Conservation (phyloP, 352 stramenopile species). For the Phytophthora pisi region DNA sequence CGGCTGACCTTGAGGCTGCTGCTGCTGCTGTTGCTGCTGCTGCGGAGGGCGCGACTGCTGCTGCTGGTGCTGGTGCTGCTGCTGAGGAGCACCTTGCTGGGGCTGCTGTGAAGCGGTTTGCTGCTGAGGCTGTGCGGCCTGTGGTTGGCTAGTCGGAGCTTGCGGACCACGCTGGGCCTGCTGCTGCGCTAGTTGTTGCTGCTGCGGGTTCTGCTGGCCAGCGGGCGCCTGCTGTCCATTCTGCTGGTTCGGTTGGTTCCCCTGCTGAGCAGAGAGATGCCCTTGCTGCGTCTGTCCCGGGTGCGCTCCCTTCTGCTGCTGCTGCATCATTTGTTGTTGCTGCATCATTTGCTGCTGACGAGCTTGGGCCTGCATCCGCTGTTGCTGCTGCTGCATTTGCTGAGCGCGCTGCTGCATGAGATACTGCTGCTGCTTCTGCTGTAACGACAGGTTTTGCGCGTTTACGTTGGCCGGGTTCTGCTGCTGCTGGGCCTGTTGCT, state of each 20-base stretch:
- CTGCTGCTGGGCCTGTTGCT: constrained; percentile 32
- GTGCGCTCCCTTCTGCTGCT: constrained; percentile 21
- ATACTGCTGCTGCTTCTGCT: constrained; percentile 57
- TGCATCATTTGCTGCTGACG: constrained; percentile 55
- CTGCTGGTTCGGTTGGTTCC: constrained; percentile 36
- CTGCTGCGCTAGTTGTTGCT: constrained; percentile 28
- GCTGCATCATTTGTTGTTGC: constrained; percentile 48
- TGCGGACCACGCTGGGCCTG: constrained; percentile 40
- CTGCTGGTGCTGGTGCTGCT: constrained; percentile 38
- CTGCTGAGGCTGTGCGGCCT: constrained; percentile 28
- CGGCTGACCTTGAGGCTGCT: constrained; percentile 7
- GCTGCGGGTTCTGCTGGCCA: constrained; percentile 28
- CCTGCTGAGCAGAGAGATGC: constrained; percentile 28
- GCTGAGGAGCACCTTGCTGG: constrained; percentile 34
- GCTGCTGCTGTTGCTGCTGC: constrained; percentile 32
- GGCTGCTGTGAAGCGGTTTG: constrained; percentile 27
- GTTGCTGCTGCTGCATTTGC: constrained; percentile 65
- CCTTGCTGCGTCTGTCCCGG: constrained; percentile 15
- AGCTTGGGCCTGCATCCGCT: constrained; percentile 52
- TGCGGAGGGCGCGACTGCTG: constrained; percentile 20
- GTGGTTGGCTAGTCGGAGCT: constrained; percentile 20
- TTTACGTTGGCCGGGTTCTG: constrained; percentile 13
- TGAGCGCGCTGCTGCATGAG: constrained; percentile 57
- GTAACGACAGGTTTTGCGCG: constrained; percentile 36
- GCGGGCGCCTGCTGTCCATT: constrained; percentile 27